phyloP scores from a whole-genome alignment of 345 rosid species.

The Rhizophora apiculata region DNA sequence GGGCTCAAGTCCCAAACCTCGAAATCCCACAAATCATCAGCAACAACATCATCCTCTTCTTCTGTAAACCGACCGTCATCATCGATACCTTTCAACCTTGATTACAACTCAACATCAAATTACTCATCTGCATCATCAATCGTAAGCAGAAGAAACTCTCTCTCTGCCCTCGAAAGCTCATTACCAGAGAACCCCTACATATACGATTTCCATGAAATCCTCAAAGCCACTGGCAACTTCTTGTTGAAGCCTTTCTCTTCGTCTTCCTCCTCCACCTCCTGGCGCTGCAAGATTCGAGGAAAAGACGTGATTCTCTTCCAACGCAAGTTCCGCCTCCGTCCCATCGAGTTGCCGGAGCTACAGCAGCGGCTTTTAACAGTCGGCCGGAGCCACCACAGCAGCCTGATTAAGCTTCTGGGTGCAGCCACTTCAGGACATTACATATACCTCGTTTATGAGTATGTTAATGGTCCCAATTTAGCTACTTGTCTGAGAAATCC shows the following conservation, averaged over 20 bases:
- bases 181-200: constrained; percentile 34
- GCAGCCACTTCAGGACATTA: constrained; percentile 48
- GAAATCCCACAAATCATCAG: too few species aligned
- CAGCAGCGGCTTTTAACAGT: constrained; percentile 50
- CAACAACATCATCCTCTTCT: neutral
- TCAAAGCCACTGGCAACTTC: constrained; percentile 34
- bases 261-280: constrained; percentile 38
- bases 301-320: constrained; percentile 29
- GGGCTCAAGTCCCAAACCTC: too few species aligned
- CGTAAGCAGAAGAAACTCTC: constrained; percentile 18
- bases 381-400: constrained; percentile 71
- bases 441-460: constrained; percentile 25
- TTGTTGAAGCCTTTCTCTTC: constrained; percentile 30
- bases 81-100: neutral
- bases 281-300: constrained; percentile 32
- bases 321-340: constrained; percentile 38
- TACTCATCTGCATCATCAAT: constrained; percentile 1
- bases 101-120: neutral
- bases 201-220: constrained; percentile 28
- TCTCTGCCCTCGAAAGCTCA: constrained; percentile 23
- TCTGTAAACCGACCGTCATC: neutral
- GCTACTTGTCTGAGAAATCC: constrained; percentile 28
- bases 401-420: constrained; percentile 66
- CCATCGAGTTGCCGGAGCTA: constrained; percentile 39
- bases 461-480: constrained; percentile 19